These are phyloP conservation scores for Clitoria ternatea DNA, from an alignment of 306 rosid genomes.

Conservation along the genomic window DNA sequence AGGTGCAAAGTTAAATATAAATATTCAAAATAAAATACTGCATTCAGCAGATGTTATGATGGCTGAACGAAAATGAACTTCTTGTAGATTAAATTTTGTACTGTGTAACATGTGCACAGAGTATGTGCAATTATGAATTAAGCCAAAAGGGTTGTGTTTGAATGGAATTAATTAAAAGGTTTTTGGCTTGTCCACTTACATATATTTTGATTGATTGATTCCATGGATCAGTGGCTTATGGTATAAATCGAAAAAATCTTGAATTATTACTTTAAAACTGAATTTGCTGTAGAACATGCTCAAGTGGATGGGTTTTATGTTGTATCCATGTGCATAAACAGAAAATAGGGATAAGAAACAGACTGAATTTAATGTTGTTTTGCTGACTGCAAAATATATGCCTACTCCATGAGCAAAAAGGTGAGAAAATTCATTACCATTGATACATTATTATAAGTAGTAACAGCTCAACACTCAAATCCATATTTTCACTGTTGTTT, in stretches of 20 bases:
- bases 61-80: background rate
- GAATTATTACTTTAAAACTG: background rate
- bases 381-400: background rate
- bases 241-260: background rate
- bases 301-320: background rate
- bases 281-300: background rate
- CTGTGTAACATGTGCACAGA: background rate
- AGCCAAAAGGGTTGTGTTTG: background rate
- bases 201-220: background rate
- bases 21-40: background rate
- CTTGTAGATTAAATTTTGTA: background rate
- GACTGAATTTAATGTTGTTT: background rate
- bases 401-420: background rate
- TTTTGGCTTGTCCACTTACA: background rate
- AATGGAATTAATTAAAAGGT: background rate
- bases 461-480: too few species aligned
- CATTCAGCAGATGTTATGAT: background rate
- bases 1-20: background rate
- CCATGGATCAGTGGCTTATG: background rate
- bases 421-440: background rate
- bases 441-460: too few species aligned
- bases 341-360: background rate
- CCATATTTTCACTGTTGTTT: too few species aligned
- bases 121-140: background rate
- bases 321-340: background rate